Conservation (phyloP, 2,329 filamentous ascomycete genomes). For the Gliomastix tumulicola region DNA sequence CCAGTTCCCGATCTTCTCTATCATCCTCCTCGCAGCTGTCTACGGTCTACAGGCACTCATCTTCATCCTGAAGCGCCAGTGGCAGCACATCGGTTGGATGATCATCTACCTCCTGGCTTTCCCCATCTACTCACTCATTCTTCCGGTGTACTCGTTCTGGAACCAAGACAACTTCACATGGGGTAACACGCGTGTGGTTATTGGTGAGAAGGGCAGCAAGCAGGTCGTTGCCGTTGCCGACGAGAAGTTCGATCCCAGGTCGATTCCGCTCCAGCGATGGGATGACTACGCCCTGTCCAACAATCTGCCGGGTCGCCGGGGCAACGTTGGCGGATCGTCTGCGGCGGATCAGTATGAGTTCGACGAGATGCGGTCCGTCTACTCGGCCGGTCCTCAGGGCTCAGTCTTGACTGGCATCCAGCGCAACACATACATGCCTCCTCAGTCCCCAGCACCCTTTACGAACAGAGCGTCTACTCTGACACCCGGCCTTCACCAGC, state of each 20-base stretch:
- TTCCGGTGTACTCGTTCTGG: conserved; percentile 98
- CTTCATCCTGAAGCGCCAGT: conserved; percentile 94
- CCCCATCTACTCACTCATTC: conserved; percentile 84
- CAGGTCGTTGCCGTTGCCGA: conserved; percentile 81
- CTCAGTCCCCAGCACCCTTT: conserved; percentile 71
- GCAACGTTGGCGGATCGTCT: conserved; percentile 61
- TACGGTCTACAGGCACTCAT: conserved; percentile 95
- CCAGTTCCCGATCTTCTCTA: conserved; percentile 77
- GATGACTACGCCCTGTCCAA: conserved; percentile 89
- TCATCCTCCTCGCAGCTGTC: conserved; percentile 82
- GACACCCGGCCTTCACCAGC: conserved; percentile 31
- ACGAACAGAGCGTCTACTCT: conserved; percentile 38
- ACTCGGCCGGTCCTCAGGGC: conserved; percentile 83
- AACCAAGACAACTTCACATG: conserved; percentile 98
- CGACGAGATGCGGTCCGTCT: conserved; percentile 96
- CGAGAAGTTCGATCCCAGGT: conserved; percentile 83
- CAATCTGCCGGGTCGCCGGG: conserved; percentile 85
- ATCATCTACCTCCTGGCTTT: conserved; percentile 96
- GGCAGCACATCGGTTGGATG: conserved; percentile 99
- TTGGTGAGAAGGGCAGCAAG: conserved; percentile 88
- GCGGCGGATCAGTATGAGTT: conserved; percentile 77
- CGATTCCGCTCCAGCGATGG: conserved; percentile 92
- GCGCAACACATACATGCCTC: conserved; percentile 71
- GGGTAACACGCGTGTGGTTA: conserved; percentile 97
- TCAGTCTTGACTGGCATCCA: conserved; percentile 82